Base-by-base conservation (phyloP, 2,329 filamentous ascomycete species). In the Mycosphaerella arachidis region DNA sequence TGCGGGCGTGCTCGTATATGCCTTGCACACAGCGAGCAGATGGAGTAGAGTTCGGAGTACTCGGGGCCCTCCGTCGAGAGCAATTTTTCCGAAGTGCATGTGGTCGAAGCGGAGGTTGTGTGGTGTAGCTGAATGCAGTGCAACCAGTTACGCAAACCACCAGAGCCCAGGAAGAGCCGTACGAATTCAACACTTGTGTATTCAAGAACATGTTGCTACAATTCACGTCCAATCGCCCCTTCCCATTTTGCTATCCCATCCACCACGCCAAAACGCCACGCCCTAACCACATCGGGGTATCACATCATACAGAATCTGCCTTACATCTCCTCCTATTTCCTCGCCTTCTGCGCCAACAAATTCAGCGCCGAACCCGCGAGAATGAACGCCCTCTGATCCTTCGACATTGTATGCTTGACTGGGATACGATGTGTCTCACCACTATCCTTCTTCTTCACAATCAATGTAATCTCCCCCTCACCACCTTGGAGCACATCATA, bases 331-430 rank as follows among this genome's bases (percentile, higher is more conserved):
- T 60, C 50, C 48, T 66, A 60, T 48, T 58, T 45, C 56, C 60
- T 60, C 27, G 68, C 68, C 81, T 88, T 88, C 72, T 81, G 80
- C 50, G 92, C 89, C 69, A 99, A 77, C 75, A 97, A 73, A 77
- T 99, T 99, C 77, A 99, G 76, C 46, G 94, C 94, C 75, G 91
- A 96, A 3, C 94, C 94, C 0, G 94, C 94, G 54, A 99, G 80
- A 65, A 99, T 91, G 72, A 97, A 99, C 0, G 84, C 86, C 62
- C 90, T 90, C 81, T 99, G 94, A 74, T 97, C 94, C 78, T 88
- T 84, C 72, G 86, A 95, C 63, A 99, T 82, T 12, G 90, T 91
- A 74, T 97, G 93, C 77, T 86, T 90, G n/a, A 92, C 92, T 52
- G 85, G 84, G 60, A 99, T 83, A 43, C 83, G 73, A 53, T 90